Conservation (phyloP, 768 basidiomycete genomes). For the Cyathus striatus region DNA sequence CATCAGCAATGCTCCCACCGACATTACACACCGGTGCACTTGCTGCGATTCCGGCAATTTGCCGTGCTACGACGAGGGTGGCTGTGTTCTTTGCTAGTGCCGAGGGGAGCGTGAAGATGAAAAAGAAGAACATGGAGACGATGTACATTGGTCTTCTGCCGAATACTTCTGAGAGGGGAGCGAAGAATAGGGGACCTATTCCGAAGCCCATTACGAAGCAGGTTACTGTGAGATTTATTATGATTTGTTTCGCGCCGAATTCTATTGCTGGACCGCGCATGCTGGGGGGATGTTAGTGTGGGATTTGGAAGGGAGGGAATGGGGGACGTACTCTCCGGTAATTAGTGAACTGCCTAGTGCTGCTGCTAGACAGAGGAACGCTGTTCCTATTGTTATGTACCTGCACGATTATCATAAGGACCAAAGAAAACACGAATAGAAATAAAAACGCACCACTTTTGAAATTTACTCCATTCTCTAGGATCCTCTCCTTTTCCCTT, state of each 20-base stretch:
- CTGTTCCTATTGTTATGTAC: slow-evolving; percentile 29
- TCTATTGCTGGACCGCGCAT: slow-evolving; percentile 25
- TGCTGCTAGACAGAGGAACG: slow-evolving; percentile 30
- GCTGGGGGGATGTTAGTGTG: slow-evolving; percentile 10
- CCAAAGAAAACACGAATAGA: not conserved
- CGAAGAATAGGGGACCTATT: slow-evolving; percentile 37
- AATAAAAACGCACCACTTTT: slow-evolving; percentile 26
- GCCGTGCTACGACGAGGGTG: slow-evolving; percentile 35
- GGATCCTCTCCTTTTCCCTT: slow-evolving; percentile 27
- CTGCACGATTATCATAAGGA: slow-evolving; percentile 10
- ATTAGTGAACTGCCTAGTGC: slow-evolving; percentile 33
- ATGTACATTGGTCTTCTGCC: slow-evolving; percentile 31
- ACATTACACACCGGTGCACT: slow-evolving; percentile 40
- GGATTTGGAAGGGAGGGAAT: not conserved
- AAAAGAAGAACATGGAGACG: slow-evolving; percentile 32
- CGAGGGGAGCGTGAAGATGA: slow-evolving; percentile 43
- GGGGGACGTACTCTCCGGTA: slow-evolving; percentile 30
- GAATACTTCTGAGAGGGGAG: slow-evolving; percentile 31
- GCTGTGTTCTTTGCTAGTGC: slow-evolving; percentile 38
- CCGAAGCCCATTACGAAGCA: slow-evolving; percentile 39
- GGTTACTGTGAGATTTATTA: slow-evolving; percentile 36
- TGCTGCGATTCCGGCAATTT: slow-evolving; percentile 38
- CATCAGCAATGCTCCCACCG: slow-evolving; percentile 37
- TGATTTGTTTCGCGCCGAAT: slow-evolving; percentile 25
- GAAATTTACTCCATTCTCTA: slow-evolving; percentile 23